Evolutionary conservation across 306 rosid genomes (phyloP).

Genomic region (Alnus rubra): DNA sequence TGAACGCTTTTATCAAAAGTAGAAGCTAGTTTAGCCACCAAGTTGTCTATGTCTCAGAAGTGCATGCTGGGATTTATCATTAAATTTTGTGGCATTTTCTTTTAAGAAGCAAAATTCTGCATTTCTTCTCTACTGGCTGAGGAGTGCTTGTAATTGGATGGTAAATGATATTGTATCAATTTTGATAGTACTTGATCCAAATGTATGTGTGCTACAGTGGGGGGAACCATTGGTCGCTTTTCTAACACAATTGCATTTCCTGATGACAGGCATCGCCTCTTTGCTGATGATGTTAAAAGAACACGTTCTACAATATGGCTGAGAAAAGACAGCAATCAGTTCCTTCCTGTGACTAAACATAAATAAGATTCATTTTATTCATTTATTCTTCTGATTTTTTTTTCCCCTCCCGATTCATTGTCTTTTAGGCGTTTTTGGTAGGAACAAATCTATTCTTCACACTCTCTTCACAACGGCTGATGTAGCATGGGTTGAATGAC

Average conservation of each 20-base stretch:
- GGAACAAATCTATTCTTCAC: no score
- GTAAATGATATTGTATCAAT: not conserved
- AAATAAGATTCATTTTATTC: conserved; percentile 18
- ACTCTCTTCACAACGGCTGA: no score
- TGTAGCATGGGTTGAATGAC: no score
- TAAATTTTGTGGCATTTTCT: not conserved
- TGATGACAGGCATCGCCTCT: conserved; percentile 66
- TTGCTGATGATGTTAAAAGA: conserved; percentile 71
- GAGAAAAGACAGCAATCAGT: conserved; percentile 69
- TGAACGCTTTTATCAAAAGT: conserved; percentile 1
- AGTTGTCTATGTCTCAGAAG: not conserved
- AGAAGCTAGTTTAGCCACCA: not conserved
- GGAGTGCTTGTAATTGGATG: not conserved
- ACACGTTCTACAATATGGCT: conserved; percentile 87
- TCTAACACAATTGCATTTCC: conserved; percentile 29
- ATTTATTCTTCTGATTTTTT: not conserved
- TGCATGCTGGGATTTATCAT: not conserved
- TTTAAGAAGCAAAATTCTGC: not conserved
- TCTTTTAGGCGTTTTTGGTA: not conserved
- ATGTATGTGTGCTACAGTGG: not conserved
- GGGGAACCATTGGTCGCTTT: conserved; percentile 10
- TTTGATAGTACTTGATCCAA: not conserved
- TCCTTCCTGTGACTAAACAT: conserved; percentile 52
- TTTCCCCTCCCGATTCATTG: not conserved
- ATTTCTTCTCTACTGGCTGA: not conserved